Evolutionary conservation across 441 rosid genomes (phyloP).

Genomic region (Monsonia emarginata): DNA sequence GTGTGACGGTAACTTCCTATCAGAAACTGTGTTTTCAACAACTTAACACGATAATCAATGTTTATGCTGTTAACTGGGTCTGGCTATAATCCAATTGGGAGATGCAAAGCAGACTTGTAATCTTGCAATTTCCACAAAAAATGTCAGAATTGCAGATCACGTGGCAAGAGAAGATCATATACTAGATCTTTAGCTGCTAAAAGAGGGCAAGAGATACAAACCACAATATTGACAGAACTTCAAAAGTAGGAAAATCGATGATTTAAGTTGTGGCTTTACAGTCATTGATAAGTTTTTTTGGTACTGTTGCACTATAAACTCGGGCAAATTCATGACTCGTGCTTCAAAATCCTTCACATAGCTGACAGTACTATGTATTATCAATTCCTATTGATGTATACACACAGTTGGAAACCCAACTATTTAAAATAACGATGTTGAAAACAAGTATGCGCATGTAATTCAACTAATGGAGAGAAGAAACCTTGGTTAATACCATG

Average conservation of each 20-base stretch:
- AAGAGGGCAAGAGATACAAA: not conserved
- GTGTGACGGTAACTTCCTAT: not conserved
- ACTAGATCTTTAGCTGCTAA: not conserved
- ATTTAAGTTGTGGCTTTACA: not conserved
- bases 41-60: not conserved
- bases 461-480: not conserved
- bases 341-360: not conserved
- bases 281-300: not conserved
- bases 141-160: not conserved
- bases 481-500: not conserved
- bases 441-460: not conserved
- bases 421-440: not conserved
- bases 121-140: too few relatives aligned
- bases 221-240: not conserved
- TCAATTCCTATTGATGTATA: not conserved
- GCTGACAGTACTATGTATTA: too few relatives aligned
- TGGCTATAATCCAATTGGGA: too few relatives aligned
- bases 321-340: not conserved
- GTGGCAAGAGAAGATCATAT: not conserved
- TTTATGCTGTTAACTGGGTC: too few relatives aligned
- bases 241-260: not conserved
- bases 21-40: slow-evolving; percentile 1
- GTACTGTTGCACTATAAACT: not conserved
- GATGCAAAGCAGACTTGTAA: too few relatives aligned
- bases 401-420: not conserved